Base-by-base conservation (phyloP, 1,284 basidiomycete genomes). In the Violaceomyces palustris region DNA sequence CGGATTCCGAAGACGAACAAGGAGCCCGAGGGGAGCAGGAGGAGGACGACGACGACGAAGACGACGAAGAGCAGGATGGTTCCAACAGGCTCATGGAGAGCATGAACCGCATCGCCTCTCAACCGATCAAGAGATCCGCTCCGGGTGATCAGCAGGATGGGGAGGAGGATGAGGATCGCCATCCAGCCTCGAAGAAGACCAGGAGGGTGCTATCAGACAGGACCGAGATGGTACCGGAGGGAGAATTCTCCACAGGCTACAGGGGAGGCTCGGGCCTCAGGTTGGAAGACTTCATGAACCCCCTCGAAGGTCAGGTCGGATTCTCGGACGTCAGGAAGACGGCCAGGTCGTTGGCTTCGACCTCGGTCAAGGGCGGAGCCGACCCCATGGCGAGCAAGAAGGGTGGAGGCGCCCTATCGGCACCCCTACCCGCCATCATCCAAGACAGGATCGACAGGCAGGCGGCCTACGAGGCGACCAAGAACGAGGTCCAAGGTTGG, bases 401-500 rank as follows among this genome's bases (percentile, higher is more conserved):
- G 28, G 76, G 77, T 28, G 68, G 76, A 19, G 82, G 83, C 45
- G 81, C 85, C 0, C 78, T 97, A 3, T 76, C 87, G 3, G 90
- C 89, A 0, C 94, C 94, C 0, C 78, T 97, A 1, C 89, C 90
- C 3, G 82, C 84, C 21, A 81, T 89, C 25, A 82, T 84, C 0
- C 88, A 96, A 72, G 91, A 96, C 55, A 83, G 87, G 34, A 76
- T 97, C 1, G 91, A 96, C 65, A 83, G 93, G 33, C 83, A 90
- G 70, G 93, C 90, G 3, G 94, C 93, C 0, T 96, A 96, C 73
- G 87, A 91, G 65, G 81, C 86, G 73, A 94, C 91, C 3, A 89
- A 88, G 68, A 81, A 83, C 59, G 92, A 97, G 73, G 86, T 93
- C 3, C 83, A 88, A 58, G 94, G 93, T 76, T 98, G 93, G 93